Evolutionary conservation across 306 rosid species (phyloP), one percentile per base, ranked within the genome.

Genomic region (Pyrus bretschneideri): DNA sequence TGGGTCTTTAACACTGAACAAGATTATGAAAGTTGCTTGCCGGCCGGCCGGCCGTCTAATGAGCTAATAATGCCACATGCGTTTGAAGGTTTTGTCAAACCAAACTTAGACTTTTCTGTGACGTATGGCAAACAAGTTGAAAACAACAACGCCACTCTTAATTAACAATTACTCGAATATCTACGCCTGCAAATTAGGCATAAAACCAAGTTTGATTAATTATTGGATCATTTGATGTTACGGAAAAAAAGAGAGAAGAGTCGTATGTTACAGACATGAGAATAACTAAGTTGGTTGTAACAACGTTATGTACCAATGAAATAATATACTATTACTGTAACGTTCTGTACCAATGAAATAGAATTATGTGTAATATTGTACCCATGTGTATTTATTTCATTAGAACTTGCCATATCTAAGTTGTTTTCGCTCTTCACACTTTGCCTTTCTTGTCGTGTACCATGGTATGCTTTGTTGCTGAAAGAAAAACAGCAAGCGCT

Each of bases 311-410:
- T 13, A 4, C 3, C 1, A 49, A 49, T 1, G 5, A 49, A 1
- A 4, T 15, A 15, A 6, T 35, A 33, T 33, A 35, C 0, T 0
- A 0, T 5, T 46, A 2, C 0, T 12, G 13, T 4, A 45, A 0
- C 51, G 5, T 45, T 0, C 0, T 4, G 51, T 45, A 13, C 1
- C 0, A 49, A 49, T 4, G 2, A 49, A 1, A 14, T 49, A 15
- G 1, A 15, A 49, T 1, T 49, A 49, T 49, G 6, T 4, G 7
- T 49, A 15, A 49, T 5, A 15, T 15, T 14, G 14, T 49, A 49
- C 15, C 7, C 19, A 2, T 0, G 1, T 14, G 0, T 14, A 5
- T 49, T 49, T 14, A 49, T 49, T 14, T 49, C 1, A 0, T 49
- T 15, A 49, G 5, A 1, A 2, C 19, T 15, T 0, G 1, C 6